Evolutionary conservation across 2,329 filamentous ascomycete genomes (phyloP), one percentile per base, ranked within the genome.

Genomic region (Colletotrichum costaricense): DNA sequence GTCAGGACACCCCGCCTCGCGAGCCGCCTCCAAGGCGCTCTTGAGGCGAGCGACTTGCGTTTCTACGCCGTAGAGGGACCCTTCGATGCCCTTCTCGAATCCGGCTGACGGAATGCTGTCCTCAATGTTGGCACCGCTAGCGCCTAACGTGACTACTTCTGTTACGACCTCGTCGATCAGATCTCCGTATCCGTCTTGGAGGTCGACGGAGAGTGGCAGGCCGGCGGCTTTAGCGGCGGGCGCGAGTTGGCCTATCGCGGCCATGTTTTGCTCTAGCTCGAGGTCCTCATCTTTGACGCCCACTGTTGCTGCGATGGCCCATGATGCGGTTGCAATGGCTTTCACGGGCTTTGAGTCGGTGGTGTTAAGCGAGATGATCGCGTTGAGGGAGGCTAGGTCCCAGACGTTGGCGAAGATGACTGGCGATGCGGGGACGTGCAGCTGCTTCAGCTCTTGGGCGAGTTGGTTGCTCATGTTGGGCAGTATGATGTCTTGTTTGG

Each of bases 181-280:
- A 2, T 84, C 79, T 2, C 86, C 87, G 74, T 91, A 92, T 0
- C 90, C 90, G 76, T 92, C 90, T 78, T 92, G 89, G 2, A 92
- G 78, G 76, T 92, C 90, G 5, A 87, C 88, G 0, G 87, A 88
- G 0, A 92, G 78, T 0, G 89, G 88, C 2, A 88, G 80, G 6
- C 82, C 80, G 49, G 82, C 80, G 14, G 81, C 76, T 12, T 77
- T 78, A 14, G 84, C 84, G 4, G 87, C 78, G 2, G 81, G 79
- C 0, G 85, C 85, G 69, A 92, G 84, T 12, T 79, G 79, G 4
- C 79, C 75, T 46, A 89, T 82, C 12, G 85, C 85, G 1, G 81
- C 79, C 42, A 92, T 80, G 75, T 91, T 91, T 46, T 85, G 82
- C 4, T 87, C 80, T 16, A 88, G 81, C 0, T 84, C 86, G 28